A percentile compares a stretch with the other conserved stretches of the same genome.
Evolutionary conservation across 257 asterid species (phyloP).

Genomic region (Solanum arcanum): DNA sequence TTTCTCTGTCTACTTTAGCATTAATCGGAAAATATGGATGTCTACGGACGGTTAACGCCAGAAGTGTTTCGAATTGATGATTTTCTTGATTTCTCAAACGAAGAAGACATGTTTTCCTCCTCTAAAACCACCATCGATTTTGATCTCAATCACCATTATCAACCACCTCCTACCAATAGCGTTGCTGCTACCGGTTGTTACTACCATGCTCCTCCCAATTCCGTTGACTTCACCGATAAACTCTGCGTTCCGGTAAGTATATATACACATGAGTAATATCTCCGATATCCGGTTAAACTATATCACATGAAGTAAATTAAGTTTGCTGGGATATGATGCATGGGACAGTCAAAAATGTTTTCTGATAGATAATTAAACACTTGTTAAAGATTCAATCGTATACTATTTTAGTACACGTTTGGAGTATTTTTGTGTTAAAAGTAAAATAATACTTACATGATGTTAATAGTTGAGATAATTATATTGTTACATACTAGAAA

Average conservation of each 20-base stretch:
- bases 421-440: background rate
- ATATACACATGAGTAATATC: background rate
- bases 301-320: background rate
- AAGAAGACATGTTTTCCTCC: constrained; percentile 30
- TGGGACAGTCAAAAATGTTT: background rate
- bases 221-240: constrained; percentile 31
- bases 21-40: constrained; percentile 26
- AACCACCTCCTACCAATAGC: background rate
- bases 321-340: background rate
- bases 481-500: too few relatives aligned
- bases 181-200: background rate
- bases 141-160: background rate
- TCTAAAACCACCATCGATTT: background rate
- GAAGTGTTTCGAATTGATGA: constrained; percentile 31
- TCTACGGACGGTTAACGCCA: constrained; percentile 25
- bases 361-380: background rate
- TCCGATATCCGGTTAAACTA: background rate
- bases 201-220: constrained; percentile 6
- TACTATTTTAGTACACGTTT: background rate
- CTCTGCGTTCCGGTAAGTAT: constrained; percentile 39
- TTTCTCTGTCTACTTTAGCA: background rate
- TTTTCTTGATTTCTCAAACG: constrained; percentile 48
- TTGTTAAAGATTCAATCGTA: background rate
- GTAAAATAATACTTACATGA: background rate
- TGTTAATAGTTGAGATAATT: too few relatives aligned